A percentile compares a stretch with the other conserved stretches of the same genome.
These are phyloP conservation scores for Mimosa pudica DNA, from an alignment of 306 rosid genomes.

Conservation along the genomic window DNA sequence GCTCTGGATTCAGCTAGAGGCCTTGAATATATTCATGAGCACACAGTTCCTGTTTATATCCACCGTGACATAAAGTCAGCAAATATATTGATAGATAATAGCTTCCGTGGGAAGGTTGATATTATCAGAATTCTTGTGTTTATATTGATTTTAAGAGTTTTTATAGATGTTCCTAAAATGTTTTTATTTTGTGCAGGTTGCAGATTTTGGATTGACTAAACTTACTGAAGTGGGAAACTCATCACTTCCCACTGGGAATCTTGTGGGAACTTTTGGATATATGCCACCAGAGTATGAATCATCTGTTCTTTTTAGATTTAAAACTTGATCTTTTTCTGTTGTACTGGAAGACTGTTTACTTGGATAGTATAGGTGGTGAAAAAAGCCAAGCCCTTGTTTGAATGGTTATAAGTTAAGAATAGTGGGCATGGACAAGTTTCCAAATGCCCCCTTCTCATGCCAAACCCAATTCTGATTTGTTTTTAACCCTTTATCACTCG, in stretches of 20 bases:
- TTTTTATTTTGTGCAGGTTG: conserved; percentile 58
- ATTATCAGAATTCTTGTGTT: conserved; percentile 15
- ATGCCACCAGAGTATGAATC: conserved; percentile 93
- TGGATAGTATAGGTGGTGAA: not conserved
- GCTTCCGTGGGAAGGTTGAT: conserved; percentile 84
- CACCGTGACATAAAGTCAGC: conserved; percentile 98
- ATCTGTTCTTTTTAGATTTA: not conserved
- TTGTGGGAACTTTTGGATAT: conserved; percentile 96
- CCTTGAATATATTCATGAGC: conserved; percentile 96
- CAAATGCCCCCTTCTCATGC: not conserved
- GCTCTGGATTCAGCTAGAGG: conserved; percentile 98
- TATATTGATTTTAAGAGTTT: conserved; percentile 14
- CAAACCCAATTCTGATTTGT: not conserved
- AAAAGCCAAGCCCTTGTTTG: not conserved
- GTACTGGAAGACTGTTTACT: not conserved
- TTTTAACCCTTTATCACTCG: not conserved
- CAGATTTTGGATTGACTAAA: conserved; percentile 93
- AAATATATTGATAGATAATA: conserved; percentile 84
- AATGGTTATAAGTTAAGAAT: not conserved
- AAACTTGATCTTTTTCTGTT: not conserved
- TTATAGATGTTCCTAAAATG: conserved; percentile 31
- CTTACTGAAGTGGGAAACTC: conserved; percentile 87
- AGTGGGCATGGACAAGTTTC: not conserved
- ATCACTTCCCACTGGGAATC: conserved; percentile 77
- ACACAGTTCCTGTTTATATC: conserved; percentile 93